Evolutionary conservation across 352 stramenopile species (phyloP), one percentile per base, ranked within the genome.

Genomic region (Pythium vanterpoolii): DNA sequence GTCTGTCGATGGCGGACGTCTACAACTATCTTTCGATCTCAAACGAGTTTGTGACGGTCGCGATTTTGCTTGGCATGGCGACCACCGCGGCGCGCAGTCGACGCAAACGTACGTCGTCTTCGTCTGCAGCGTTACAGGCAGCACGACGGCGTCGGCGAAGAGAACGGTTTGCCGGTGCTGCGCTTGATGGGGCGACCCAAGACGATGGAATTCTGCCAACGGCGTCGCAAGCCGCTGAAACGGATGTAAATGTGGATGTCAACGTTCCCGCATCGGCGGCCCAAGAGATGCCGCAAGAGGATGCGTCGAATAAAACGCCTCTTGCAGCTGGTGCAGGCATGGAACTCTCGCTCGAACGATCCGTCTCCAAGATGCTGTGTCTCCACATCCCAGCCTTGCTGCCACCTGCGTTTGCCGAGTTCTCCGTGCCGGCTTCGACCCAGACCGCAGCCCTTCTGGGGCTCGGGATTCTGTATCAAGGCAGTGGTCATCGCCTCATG

Each of bases 11-110:
- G 87, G 96, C 95, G 16, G 96, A 99, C 72, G 92, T 99, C n/a
- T 99, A 98, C 80, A 97, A 98, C 53, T 99, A 99, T 72, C 66
- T 99, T 19, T 98, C 93, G 13, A 77, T 98, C 30, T 97, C 94
- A 36, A 97, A 97, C 56, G 96, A 99, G 42, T 97, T 96, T 46
- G 97, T 98, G 14, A 99, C 95, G 5, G 91, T 99, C 23, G 96
- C 93, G 7, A 88, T 99, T 39, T 84, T 99, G 49, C 82, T 99
- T 3, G 97, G 97, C 10, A 97, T 99, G 90, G 93, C 96, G 31
- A 93, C 92, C 23, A 98, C 96, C 21, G 97, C 96, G 61, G 83
- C 87, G 48, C 87, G 95, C 26, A 69, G 94, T 78, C 69, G 93
- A 83, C 79, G 66, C 13, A 73, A 77, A 23, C 72, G 71, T 16